phyloP scores from a whole-genome alignment of 2,329 filamentous ascomycete genomes.

The Lecanoromycetidae sp. region DNA sequence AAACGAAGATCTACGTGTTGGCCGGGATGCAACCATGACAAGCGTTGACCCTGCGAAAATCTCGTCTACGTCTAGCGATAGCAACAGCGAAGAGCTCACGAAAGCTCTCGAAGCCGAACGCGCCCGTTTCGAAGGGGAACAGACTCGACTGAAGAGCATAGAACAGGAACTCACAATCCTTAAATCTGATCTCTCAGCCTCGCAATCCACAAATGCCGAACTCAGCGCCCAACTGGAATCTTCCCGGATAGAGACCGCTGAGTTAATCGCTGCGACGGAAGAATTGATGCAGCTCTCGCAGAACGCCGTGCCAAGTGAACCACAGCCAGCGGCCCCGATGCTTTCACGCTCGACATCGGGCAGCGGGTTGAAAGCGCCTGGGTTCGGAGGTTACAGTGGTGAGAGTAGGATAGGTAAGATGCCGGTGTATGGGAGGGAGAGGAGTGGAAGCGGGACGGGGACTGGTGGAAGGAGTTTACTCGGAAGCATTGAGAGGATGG shows the following conservation, averaged over 20 bases:
- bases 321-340: not conserved
- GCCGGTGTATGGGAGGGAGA: slow-evolving; percentile 12
- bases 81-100: slow-evolving; percentile 32
- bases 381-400: slow-evolving; percentile 19
- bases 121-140: slow-evolving; percentile 46
- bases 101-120: slow-evolving; percentile 53
- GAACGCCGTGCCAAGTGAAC: not conserved
- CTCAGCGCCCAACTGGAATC: slow-evolving; percentile 25
- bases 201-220: slow-evolving; percentile 29
- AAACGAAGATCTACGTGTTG: slow-evolving; percentile 59
- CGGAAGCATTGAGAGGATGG: slow-evolving; percentile 25
- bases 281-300: slow-evolving; percentile 16
- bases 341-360: slow-evolving; percentile 12
- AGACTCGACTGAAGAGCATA: slow-evolving; percentile 58
- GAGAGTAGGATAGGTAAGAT: slow-evolving; percentile 19
- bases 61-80: slow-evolving; percentile 23
- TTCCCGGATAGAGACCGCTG: slow-evolving; percentile 17
- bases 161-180: slow-evolving; percentile 58
- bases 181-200: slow-evolving; percentile 26
- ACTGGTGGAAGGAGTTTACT: slow-evolving; percentile 20
- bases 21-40: slow-evolving; percentile 54
- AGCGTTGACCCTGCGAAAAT: slow-evolving; percentile 34
- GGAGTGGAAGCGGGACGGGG: slow-evolving; percentile 18
- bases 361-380: slow-evolving; percentile 17
- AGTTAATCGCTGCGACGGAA: slow-evolving; percentile 17